Evolutionary conservation across 805 yeast genomes (phyloP), one percentile per base, ranked within the genome.

Genomic region (Yamadazyma insecticola): DNA sequence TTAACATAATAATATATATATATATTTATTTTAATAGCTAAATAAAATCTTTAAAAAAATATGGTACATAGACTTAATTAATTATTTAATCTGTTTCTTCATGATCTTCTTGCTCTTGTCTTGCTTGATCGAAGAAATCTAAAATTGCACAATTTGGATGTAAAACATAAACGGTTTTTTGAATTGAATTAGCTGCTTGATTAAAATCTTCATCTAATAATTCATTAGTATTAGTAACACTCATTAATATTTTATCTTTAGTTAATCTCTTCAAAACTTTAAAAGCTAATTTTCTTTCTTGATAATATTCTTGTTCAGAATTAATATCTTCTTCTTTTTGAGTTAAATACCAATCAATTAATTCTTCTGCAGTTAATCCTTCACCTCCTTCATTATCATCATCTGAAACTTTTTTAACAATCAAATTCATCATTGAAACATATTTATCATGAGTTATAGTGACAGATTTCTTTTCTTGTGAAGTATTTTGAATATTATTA

Each of bases 121-220:
- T 46, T 6, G 44, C 41, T 39, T 57, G 72, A 38, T 73, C 78
- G 40, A 74, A 68, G 52, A 73, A 70, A 44, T 84, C 94, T 43
- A 80, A 69, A 36, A 83, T 74, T 12, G 88, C 83, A 60, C 89
- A 82, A 55, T 86, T 86, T 34, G 96, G 96, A 63, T 86, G 95
- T 28, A 66, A 46, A 16, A 65, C 64, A 43, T 64, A 66, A 20
- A 66, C 66, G 27, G 22, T 20, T 23, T 43, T 43, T 5, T 24
- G 21, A n/a, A n/a, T n/a, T 15, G n/a, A 25, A 13, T 44, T 57
- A 34, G 43, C 43, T 37, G 48, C 38, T 24, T 43, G 49, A 28
- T 37, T 55, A 44, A 33, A 50, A 15, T 27, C 23, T 26, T 32
- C 26, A 23, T 40, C 28, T 12, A 8, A 12, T 16, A 41, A 34